Conservation (phyloP, 768 basidiomycete genomes). For the Mrakia gelida region DNA sequence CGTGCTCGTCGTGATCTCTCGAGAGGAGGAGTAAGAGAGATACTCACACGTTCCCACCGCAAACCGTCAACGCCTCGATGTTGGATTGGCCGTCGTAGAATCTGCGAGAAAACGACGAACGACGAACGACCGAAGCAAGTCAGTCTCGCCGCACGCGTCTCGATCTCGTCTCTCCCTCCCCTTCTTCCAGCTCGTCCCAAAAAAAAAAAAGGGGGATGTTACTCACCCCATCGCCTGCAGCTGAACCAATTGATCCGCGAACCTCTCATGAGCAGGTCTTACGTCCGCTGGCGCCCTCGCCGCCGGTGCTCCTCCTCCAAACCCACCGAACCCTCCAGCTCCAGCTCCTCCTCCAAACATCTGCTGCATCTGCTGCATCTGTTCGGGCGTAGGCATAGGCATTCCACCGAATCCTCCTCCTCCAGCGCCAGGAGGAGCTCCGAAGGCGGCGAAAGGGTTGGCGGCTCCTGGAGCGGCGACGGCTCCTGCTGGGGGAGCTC, state of each 20-base stretch:
- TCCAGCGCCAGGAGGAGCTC: constrained; percentile 1
- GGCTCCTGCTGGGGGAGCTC: constrained; percentile 8
- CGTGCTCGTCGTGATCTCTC: background rate
- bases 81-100: constrained; percentile 33
- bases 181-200: too few species aligned
- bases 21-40: too few species aligned
- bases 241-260: constrained; percentile 28
- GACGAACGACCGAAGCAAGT: background rate
- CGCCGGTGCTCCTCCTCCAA: background rate
- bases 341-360: constrained; percentile 32
- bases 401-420: constrained; percentile 25
- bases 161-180: too few species aligned
- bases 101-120: background rate
- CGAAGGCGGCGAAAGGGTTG: constrained; percentile 24
- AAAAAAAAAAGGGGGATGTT: background rate
- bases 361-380: constrained; percentile 29
- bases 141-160: background rate
- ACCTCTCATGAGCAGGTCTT: constrained; percentile 32
- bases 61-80: constrained; percentile 22
- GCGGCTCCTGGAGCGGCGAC: background rate
- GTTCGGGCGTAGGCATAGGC: constrained; percentile 30
- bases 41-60: constrained; percentile 19
- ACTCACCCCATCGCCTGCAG: constrained; percentile 31
- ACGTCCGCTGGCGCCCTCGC: constrained; percentile 11
- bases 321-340: constrained; percentile 13